Evolutionary conservation across 176 grass and related monocot species (phyloP).

Genomic region (sorghum (Sorghum bicolor)): Sorghum_bicolor_NCBIv3 NC_012877.2:5054001-5054500

Average conservation of each 20-base stretch:
- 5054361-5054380: background rate
- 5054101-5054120: background rate
- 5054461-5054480: background rate
- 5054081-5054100: too few species aligned
- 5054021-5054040: background rate
- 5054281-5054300: background rate
- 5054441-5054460: background rate
- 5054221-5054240: too few species aligned
- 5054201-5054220: too few species aligned
- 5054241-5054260: background rate
- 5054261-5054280: constrained; percentile 2
- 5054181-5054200: too few species aligned
- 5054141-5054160: too few species aligned
- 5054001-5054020: background rate
- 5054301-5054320: background rate
- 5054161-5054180: too few species aligned
- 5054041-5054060: background rate
- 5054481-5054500: background rate
- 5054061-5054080: too few species aligned
- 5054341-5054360: background rate
- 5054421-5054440: background rate
- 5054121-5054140: too few species aligned
- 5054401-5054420: background rate
- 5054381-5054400: background rate
- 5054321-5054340: background rate